Evolutionary conservation across 169 alveolate genomes (phyloP).

Genomic region (Babesia gibsoni): DNA sequence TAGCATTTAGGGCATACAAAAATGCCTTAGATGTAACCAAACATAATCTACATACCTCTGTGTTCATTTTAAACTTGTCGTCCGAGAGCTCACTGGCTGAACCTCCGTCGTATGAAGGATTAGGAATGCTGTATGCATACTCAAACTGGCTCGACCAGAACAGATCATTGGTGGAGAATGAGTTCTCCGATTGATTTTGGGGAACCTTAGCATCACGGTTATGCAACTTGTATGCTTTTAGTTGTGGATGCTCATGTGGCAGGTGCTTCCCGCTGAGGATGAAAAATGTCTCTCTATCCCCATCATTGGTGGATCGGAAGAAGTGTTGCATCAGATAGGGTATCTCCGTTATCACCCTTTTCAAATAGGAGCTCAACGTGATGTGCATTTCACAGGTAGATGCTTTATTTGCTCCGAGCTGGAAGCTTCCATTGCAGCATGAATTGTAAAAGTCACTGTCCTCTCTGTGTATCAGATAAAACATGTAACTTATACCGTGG

Average conservation of each 20-base stretch:
- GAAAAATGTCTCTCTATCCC: slow-evolving; percentile 12
- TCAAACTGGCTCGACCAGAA: slow-evolving; percentile 63
- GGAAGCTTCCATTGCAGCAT: slow-evolving; percentile 50
- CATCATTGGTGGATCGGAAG: not conserved
- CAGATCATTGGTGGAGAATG: slow-evolving; percentile 60
- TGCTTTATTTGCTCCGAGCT: slow-evolving; percentile 16
- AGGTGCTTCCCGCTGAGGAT: slow-evolving; percentile 27
- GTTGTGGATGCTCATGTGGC: slow-evolving; percentile 63
- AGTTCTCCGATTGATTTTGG: slow-evolving; percentile 4
- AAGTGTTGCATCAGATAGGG: slow-evolving; percentile 19
- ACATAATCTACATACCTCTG: slow-evolving; percentile 41
- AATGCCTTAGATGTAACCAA: slow-evolving; percentile 39
- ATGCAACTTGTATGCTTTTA: slow-evolving; percentile 53
- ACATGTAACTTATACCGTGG: slow-evolving; percentile 30
- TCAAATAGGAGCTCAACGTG: slow-evolving; percentile 28
- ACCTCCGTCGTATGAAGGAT: slow-evolving; percentile 37
- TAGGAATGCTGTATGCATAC: slow-evolving; percentile 54
- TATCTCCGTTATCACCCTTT: slow-evolving; percentile 6
- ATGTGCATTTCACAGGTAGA: slow-evolving; percentile 55
- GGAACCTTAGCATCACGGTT: slow-evolving; percentile 20
- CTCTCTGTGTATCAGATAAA: slow-evolving; percentile 41
- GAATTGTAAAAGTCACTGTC: slow-evolving; percentile 12
- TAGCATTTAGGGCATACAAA: slow-evolving; percentile 13
- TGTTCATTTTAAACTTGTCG: slow-evolving; percentile 20
- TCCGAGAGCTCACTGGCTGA: not conserved